These are phyloP conservation scores for Diaporthe helianthi DNA, from an alignment of 2,329 filamentous ascomycete species.

Conservation along the genomic window DNA sequence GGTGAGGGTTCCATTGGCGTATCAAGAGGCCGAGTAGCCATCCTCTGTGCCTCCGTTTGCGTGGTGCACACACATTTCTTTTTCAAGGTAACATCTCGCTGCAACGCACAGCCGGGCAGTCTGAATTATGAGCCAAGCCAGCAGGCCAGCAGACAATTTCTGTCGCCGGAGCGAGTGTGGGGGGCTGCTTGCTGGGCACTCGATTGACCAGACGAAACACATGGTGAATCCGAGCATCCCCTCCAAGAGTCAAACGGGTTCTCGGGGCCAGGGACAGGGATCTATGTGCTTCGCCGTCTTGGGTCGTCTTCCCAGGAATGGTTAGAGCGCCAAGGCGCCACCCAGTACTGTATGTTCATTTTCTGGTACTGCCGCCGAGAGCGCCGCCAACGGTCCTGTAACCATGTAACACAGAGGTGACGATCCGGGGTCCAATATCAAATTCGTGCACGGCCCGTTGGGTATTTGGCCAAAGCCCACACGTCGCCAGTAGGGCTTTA, in stretches of 20 bases:
- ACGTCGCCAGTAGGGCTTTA: neutral
- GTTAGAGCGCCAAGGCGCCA: conserved; percentile 9
- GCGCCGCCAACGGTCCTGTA: conserved; percentile 25
- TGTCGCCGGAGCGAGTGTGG: conserved; percentile 7
- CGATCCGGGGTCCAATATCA: conserved; percentile 28
- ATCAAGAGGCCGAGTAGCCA: conserved; percentile 18
- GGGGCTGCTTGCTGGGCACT: conserved; percentile 10
- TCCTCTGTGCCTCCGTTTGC: neutral
- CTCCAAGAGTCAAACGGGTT: conserved; percentile 13
- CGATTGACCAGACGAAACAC: conserved; percentile 15
- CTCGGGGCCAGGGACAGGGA: conserved; percentile 18
- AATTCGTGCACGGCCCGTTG: conserved; percentile 17
- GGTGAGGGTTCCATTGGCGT: conserved; percentile 17
- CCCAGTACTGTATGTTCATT: conserved; percentile 11
- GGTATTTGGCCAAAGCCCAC: neutral
- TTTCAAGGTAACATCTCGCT: conserved; percentile 4
- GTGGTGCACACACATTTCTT: conserved; percentile 6
- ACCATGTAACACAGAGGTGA: conserved; percentile 15
- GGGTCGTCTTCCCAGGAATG: neutral
- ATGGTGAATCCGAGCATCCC: conserved; percentile 20
- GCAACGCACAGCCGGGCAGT: conserved; percentile 10
- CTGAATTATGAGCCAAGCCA: conserved; percentile 11
- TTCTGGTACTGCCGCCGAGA: conserved; percentile 33
- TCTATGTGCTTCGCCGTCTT: conserved; percentile 17
- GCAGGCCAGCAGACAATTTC: conserved; percentile 10